Base-by-base conservation (phyloP, 2,329 filamentous ascomycete species). In the Fusarium torulosum region DNA sequence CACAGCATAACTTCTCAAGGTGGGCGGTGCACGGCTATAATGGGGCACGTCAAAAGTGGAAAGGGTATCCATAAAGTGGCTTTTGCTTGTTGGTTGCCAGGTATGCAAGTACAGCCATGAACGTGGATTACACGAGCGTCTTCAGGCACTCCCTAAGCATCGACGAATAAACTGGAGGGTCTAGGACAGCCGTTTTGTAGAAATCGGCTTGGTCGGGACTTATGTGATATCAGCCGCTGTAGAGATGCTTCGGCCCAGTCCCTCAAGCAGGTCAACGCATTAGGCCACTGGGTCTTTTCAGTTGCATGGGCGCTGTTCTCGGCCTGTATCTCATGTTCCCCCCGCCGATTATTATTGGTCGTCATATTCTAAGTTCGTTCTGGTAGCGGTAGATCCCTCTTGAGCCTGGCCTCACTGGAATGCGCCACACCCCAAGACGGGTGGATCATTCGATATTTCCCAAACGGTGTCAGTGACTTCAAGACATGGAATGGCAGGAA, bases 341-440 rank as follows among this genome's bases (percentile, higher is more conserved):
- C 9, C 33, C 2, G 33, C 33, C 17, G 3, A 3, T 17, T 9
- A 10, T 17, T 1, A 9, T 9, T 15, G 15, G 33, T 4, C 17
- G 7, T 37, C 7, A 17, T 4, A 5, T n/a, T 37, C 33, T 37
- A n/a, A n/a, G 17, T 37, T 37, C 7, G 15, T 17, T 37, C 15
- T 17, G 17, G 33, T 9, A 17, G 33, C 33, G 33, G 15, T 37
- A 37, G 33, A 17, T 37, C 15, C 17, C 33, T 10, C 8, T 17
- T 9, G 1, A 4, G 8, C 3, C 3, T 4, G 2, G 17, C 17
- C 4, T n/a, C 15, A 9, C n/a, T 19, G 47, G 59, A 59, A 62
- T 62, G 59, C 42, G 42, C 47, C 47, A 53, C 46, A 40, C 15
- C 50, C 45, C 17, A 59, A 53, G 9, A 40, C 59, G 49, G 59